Conservation (phyloP, 1,284 basidiomycete genomes). For the Schizophyllum amplum region DNA sequence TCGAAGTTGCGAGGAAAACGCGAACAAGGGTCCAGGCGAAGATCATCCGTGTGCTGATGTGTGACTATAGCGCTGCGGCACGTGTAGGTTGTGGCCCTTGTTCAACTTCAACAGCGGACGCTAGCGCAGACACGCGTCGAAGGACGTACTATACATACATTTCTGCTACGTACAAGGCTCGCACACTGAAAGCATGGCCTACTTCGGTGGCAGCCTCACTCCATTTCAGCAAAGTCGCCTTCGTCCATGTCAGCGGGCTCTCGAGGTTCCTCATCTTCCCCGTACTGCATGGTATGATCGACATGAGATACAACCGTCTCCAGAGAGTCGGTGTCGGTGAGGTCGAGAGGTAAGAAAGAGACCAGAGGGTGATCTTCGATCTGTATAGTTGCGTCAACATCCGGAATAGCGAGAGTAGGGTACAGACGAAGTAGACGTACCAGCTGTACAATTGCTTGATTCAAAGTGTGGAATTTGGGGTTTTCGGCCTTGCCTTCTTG, state of each 20-base stretch:
- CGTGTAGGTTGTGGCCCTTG: background rate
- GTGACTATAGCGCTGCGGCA: background rate
- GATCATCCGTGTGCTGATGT: background rate
- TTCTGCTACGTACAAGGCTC: too few relatives aligned
- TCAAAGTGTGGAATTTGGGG: constrained; percentile 87
- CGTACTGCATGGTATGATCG: constrained; percentile 96
- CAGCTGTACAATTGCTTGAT: constrained; percentile 90
- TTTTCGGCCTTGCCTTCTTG: constrained; percentile 63
- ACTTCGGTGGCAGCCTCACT: too few relatives aligned
- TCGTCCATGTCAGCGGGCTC: constrained; percentile 88
- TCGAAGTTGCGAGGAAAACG: background rate
- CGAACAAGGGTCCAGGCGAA: background rate
- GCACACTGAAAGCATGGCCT: too few relatives aligned
- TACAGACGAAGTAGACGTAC: constrained; percentile 37
- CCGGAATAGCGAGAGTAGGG: constrained; percentile 6
- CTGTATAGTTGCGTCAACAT: constrained; percentile 31
- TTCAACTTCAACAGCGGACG: too few relatives aligned
- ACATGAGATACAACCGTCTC: constrained; percentile 91
- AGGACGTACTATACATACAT: too few relatives aligned
- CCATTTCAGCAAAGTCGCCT: constrained; percentile 64
- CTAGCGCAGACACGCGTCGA: too few relatives aligned
- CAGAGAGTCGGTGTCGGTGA: constrained; percentile 85
- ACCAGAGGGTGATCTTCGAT: constrained; percentile 99
- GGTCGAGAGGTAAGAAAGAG: constrained; percentile 92
- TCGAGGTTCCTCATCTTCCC: constrained; percentile 89